These are phyloP conservation scores for Albizia julibrissin DNA, from an alignment of 306 rosid species.

Conservation along the genomic window DNA sequence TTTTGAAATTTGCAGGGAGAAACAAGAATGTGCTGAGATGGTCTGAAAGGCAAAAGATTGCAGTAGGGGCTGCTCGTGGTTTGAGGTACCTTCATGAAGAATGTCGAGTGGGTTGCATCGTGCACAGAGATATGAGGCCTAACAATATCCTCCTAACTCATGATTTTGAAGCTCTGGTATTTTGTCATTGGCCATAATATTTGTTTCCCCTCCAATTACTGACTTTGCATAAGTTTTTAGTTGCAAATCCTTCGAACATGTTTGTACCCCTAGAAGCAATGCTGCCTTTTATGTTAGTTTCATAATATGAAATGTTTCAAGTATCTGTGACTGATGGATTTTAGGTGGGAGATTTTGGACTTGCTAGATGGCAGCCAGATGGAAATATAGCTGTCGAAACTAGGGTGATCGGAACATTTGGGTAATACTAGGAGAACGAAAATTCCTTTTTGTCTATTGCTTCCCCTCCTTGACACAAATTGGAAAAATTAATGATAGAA, in stretches of 20 bases:
- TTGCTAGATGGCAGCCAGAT: slow-evolving; percentile 98
- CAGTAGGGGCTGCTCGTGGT: slow-evolving; percentile 97
- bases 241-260: not conserved
- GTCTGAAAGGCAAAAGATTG: slow-evolving; percentile 79
- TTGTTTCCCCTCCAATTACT: not conserved
- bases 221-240: not conserved
- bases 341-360: slow-evolving; percentile 99
- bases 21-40: slow-evolving; percentile 58
- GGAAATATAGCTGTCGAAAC: slow-evolving; percentile 92
- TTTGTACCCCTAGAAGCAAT: not conserved
- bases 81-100: slow-evolving; percentile 98
- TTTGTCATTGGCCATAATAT: slow-evolving; percentile 15
- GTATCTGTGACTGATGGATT: slow-evolving; percentile 31
- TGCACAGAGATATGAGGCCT: slow-evolving; percentile 95
- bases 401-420: slow-evolving; percentile 91
- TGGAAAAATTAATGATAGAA: slow-evolving; percentile 22
- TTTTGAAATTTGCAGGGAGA: slow-evolving; percentile 58
- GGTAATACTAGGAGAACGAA: slow-evolving; percentile 46
- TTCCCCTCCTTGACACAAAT: not conserved
- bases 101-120: slow-evolving; percentile 99
- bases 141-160: slow-evolving; percentile 97
- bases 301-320: slow-evolving; percentile 25
- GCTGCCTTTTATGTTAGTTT: slow-evolving; percentile 20
- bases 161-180: slow-evolving; percentile 93
- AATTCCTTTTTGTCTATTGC: not conserved